A percentile compares a stretch with the other conserved stretches of the same genome.
phyloP scores from a whole-genome alignment of 768 basidiomycete species.

The Pilatotrama ljubarskyi region DNA sequence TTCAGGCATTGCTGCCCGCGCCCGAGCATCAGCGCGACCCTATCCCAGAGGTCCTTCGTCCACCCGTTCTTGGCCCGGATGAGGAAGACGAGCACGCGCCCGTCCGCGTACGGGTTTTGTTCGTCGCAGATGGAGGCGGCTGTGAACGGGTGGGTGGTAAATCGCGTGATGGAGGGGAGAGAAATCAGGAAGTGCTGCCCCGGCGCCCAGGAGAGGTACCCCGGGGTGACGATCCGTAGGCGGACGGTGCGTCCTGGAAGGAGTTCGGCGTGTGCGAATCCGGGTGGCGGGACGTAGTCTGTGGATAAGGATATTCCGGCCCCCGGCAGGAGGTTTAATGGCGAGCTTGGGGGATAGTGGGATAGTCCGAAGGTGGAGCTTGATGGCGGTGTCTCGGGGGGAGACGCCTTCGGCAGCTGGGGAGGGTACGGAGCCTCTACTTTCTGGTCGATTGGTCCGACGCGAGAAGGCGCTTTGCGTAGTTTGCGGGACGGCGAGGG shows the following conservation, averaged over 20 bases:
- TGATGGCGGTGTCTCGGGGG: background rate
- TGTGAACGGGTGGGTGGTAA: conserved; percentile 75
- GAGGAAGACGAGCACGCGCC: conserved; percentile 61
- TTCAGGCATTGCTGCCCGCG: conserved; percentile 30
- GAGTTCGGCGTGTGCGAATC: conserved; percentile 67
- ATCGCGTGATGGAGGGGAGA: conserved; percentile 60
- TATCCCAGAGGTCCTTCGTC: conserved; percentile 65
- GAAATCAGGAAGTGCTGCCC: conserved; percentile 78
- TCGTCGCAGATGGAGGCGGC: conserved; percentile 60
- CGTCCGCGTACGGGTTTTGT: conserved; percentile 43
- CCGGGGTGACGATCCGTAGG: conserved; percentile 59
- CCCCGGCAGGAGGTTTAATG: background rate
- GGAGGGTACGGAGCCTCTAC: background rate
- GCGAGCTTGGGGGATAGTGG: conserved; percentile 11
- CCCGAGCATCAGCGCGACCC: conserved; percentile 41
- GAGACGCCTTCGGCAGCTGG: background rate
- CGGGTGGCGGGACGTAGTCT: conserved; percentile 54
- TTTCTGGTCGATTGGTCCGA: background rate
- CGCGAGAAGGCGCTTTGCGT: background rate
- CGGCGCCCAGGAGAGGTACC: conserved; percentile 63
- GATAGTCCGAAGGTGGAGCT: conserved; percentile 1
- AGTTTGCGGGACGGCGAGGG: conserved; percentile 3
- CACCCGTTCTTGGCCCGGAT: conserved; percentile 71
- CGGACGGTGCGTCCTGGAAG: conserved; percentile 72
- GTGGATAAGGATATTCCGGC: conserved; percentile 14